Evolutionary conservation across 176 grass and related monocot species (phyloP).

Genomic region (Hyparrhenia diplandra): DNA sequence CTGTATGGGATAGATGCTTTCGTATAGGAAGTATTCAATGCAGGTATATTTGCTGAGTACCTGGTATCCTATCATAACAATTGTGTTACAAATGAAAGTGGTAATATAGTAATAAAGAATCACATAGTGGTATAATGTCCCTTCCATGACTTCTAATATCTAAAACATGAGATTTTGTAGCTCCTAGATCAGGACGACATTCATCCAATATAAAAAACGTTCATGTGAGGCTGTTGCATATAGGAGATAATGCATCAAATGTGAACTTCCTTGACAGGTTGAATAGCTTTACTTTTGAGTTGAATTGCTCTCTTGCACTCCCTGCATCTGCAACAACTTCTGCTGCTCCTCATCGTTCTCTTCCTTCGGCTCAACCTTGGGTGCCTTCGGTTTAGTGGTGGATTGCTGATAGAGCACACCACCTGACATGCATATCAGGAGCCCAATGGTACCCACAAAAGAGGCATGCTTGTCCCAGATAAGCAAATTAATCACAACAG

Average conservation of each 20-base stretch:
- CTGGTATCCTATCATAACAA: conserved; percentile 6
- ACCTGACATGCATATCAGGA: conserved; percentile 78
- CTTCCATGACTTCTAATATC: neutral
- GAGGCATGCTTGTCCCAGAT: conserved; percentile 79
- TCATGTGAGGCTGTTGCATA: neutral
- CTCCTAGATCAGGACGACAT: neutral
- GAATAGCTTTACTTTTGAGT: conserved; percentile 19
- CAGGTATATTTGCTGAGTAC: neutral
- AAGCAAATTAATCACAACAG: conserved; percentile 67
- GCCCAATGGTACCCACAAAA: conserved; percentile 60
- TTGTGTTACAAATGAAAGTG: conserved; percentile 11
- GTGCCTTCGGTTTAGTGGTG: conserved; percentile 55
- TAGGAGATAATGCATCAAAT: neutral
- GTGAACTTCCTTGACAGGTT: neutral
- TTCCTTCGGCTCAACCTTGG: conserved; percentile 45
- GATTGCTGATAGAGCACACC: conserved; percentile 77
- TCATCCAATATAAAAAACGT: neutral
- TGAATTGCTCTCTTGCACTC: conserved; percentile 26
- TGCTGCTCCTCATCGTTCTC: conserved; percentile 70
- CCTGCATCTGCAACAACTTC: conserved; percentile 54
- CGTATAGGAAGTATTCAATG: neutral
- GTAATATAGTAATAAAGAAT: conserved; percentile 25
- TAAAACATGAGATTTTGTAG: neutral
- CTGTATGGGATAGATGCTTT: neutral
- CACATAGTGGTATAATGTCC: neutral